Evolutionary conservation across 768 basidiomycete genomes (phyloP).

Genomic region (Lactarius trivialis): DNA sequence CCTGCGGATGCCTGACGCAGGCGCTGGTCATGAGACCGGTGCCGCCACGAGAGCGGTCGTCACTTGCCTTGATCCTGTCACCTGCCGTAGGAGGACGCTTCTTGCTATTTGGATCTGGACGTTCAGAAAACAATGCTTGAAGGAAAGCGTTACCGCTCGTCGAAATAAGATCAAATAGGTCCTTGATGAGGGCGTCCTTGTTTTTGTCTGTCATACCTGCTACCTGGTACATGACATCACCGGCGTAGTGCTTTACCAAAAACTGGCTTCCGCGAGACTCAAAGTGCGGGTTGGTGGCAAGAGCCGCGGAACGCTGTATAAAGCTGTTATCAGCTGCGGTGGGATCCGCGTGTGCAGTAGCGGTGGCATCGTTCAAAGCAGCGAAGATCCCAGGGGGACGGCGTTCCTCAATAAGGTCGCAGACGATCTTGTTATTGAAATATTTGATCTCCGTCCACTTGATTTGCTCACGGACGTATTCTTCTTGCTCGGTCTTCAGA

Average conservation of each 20-base stretch:
- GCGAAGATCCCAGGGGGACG: slow-evolving; percentile 97
- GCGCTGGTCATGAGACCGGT: slow-evolving; percentile 2
- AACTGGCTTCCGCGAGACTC: slow-evolving; percentile 93
- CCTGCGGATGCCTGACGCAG: slow-evolving; percentile 71
- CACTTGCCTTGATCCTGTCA: slow-evolving; percentile 86
- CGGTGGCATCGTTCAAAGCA: slow-evolving; percentile 97
- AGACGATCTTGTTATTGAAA: slow-evolving; percentile 97
- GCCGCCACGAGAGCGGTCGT: not conserved
- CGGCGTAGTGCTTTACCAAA: slow-evolving; percentile 93
- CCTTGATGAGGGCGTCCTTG: slow-evolving; percentile 95
- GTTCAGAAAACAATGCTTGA: slow-evolving; percentile 84
- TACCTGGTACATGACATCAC: slow-evolving; percentile 97
- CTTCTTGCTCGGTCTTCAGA: slow-evolving; percentile 97
- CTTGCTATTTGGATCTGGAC: slow-evolving; percentile 94
- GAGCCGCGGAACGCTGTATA: slow-evolving; percentile 76
- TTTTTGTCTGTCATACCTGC: slow-evolving; percentile 99
- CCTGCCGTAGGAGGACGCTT: slow-evolving; percentile 97
- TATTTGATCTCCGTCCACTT: slow-evolving; percentile 99
- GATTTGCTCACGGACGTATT: slow-evolving; percentile 97
- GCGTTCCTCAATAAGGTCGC: slow-evolving; percentile 94
- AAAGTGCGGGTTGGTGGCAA: slow-evolving; percentile 87
- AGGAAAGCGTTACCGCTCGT: slow-evolving; percentile 79
- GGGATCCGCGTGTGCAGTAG: slow-evolving; percentile 97
- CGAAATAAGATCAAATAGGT: slow-evolving; percentile 84
- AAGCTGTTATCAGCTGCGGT: slow-evolving; percentile 95